Base-by-base conservation (phyloP, 2,329 filamentous ascomycete species). In the Aspergillus sp. region DNA sequence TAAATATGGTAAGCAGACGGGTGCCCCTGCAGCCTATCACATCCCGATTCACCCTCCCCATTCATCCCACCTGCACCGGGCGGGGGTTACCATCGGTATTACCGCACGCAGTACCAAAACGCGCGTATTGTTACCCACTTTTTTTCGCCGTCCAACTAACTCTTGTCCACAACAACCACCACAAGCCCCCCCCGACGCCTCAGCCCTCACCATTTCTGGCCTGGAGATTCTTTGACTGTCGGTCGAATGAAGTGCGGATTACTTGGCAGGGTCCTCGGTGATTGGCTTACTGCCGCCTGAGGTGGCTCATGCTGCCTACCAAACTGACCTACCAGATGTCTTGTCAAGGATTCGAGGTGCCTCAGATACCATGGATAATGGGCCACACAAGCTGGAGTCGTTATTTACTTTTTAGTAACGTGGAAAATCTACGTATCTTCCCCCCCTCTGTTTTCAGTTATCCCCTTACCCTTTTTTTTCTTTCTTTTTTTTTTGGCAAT, bases 1-100 rank as follows among this genome's bases (percentile, higher is more conserved):
- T 54, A 54, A 54, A 54, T 54, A 54, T 54, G 52, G 23, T 42
- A 41, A 30, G 52, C 38, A 54, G 52, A 38, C 38, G 42, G 53
- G 17, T 13, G 32, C 32, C 53, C 53, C 25, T 5, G 38, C 25
- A 32, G 53, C 39, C 41, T 47, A 55, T 47, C 38, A 30, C 27
- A 32, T 17, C 36, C 52, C 25, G 38, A 6, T 32, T 44, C 53
- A 32, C 25, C 23, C n/a, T 38, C 17, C 47, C 23, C n/a, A 13
- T 19, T 44, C 47, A 23, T 44, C 41, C 41, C 41, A 44, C 19
- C 41, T 44, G 41, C 41, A 44, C 41, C 17, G 17, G 32, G 41
- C 41, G 41, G 41, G 41, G 19, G n/a, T 30, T 27, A 5, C 23
- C 17, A 19, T 19, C 17, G 41, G 47, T 50, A 50, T 50, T 50